These are phyloP conservation scores for Trypanosoma avium DNA, from an alignment of 208 protist genomes.

Conservation along the genomic window DNA sequence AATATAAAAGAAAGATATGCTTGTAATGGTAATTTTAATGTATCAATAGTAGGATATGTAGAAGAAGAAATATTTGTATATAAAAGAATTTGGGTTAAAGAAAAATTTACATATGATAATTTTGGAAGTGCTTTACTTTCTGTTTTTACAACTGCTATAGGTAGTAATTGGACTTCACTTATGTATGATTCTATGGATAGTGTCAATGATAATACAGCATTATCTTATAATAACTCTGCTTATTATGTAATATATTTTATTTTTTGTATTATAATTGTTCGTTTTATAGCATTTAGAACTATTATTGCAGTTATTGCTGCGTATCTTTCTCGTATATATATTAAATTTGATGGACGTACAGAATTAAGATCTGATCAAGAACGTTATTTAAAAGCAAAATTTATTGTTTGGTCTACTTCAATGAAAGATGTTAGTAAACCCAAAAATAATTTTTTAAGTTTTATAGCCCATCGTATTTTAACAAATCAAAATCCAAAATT, in stretches of 20 bases:
- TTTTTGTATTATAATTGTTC: conserved; percentile 32
- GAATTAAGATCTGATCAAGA: conserved; percentile 17
- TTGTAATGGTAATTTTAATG: conserved; percentile 29
- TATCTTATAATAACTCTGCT: conserved; percentile 21
- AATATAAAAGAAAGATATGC: not conserved
- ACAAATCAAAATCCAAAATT: conserved; percentile 9
- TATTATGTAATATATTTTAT: conserved; percentile 49
- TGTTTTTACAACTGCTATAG: conserved; percentile 43
- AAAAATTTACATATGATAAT: conserved; percentile 49
- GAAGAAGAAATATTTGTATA: not conserved
- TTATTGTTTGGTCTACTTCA: conserved; percentile 3
- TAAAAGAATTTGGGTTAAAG: conserved; percentile 23
- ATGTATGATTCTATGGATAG: conserved; percentile 56
- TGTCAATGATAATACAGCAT: not conserved
- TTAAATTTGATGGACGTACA: conserved; percentile 5
- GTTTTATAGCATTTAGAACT: conserved; percentile 32
- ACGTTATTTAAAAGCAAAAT: conserved; percentile 13
- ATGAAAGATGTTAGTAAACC: not conserved
- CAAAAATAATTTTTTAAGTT: not conserved
- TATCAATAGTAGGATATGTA: conserved; percentile 13
- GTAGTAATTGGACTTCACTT: conserved; percentile 51
- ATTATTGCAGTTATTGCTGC: conserved; percentile 33
- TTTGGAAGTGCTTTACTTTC: conserved; percentile 59
- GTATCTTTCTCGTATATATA: conserved; percentile 13
- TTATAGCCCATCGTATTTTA: not conserved